Base-by-base conservation (phyloP, 257 asterid genomes). In the Perilla frutescens region DNA sequence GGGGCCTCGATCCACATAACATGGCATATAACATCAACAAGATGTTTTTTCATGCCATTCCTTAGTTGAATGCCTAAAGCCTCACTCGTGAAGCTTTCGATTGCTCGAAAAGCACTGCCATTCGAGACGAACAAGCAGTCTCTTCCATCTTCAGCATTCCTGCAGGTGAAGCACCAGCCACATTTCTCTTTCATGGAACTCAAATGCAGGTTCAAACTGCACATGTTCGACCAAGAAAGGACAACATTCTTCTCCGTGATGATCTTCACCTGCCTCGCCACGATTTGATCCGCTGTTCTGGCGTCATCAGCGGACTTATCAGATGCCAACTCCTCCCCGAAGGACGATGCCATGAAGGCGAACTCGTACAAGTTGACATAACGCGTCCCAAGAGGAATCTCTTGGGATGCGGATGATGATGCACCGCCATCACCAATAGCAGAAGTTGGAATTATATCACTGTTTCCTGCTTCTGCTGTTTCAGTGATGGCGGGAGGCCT, bases 81-180 rank as follows among this genome's bases (percentile, higher is more conserved):
- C 71, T 81, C 90, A 59, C 31, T 37, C 77, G 77, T 5, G 86
- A 78, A 84, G 71, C 87, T 49, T 60, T 81, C 26, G 26, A 20
- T 20, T 76, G 81, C 76, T 81, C 87, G 91, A 74, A 77, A 54
- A 2, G 3, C 8, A 62, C 64, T 66, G 37, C 63, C 82, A 78
- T 70, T 87, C 87, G 75, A 55, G 11, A 75, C 10, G 78, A 88
- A 82, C 75, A 93, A 83, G 89, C 98, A 93, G 63, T 87, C 91
- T 73, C 73, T 80, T 74, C 77, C 96, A 14, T 80, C 78, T 65
- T 87, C 95, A 44, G 90, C 88, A 64, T 43, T 72, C 81, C 78
- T 80, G 84, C 97, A 93, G 76, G 83, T 62, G 81, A 82, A 81
- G 84, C 98, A 93, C 98, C 98, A 93, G 50, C 97, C 98, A 79